phyloP scores from a whole-genome alignment of 495 filamentous ascomycete species.

The Penicillium cataractarum region DNA sequence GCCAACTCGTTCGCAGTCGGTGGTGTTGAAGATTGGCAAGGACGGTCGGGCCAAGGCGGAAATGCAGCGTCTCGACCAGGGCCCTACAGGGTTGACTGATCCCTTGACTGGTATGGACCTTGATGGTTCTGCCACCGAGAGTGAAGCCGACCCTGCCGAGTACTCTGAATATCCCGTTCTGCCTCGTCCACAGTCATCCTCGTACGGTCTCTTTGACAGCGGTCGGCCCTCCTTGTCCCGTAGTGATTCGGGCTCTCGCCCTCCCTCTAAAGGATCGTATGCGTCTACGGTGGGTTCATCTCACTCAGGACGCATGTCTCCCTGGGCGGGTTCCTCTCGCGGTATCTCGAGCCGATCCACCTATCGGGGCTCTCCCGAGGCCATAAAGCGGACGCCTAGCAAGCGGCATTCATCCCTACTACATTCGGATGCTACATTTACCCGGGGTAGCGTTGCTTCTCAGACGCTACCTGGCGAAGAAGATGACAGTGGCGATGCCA shows the following conservation, averaged over 20 bases:
- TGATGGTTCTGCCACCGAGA: conserved; percentile 52
- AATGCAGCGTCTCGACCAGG: conserved; percentile 60
- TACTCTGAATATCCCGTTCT: conserved; percentile 69
- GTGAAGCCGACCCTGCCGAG: conserved; percentile 59
- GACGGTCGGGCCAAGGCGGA: conserved; percentile 73
- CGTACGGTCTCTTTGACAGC: conserved; percentile 62
- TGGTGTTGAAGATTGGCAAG: conserved; percentile 72
- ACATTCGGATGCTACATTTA: conserved; percentile 41
- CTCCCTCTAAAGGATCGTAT: conserved; percentile 55
- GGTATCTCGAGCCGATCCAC: conserved; percentile 32
- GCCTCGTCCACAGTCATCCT: conserved; percentile 65
- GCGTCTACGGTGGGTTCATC: conserved; percentile 49
- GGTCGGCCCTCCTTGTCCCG: conserved; percentile 52
- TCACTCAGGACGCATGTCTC: conserved; percentile 47
- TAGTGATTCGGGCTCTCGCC: conserved; percentile 58
- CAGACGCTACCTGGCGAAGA: conserved; percentile 58
- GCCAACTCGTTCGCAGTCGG: conserved; percentile 47
- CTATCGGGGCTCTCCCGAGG: conserved; percentile 38
- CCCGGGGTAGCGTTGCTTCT: conserved; percentile 48
- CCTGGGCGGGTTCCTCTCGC: conserved; percentile 44
- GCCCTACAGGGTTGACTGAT: conserved; percentile 45
- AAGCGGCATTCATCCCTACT: conserved; percentile 41
- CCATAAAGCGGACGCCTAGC: conserved; percentile 39
- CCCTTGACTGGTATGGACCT: conserved; percentile 48
- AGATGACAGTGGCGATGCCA: conserved; percentile 56